Evolutionary conservation across 23 red algal genomes (phyloP).

Genomic region (Chondrus crispus): DNA sequence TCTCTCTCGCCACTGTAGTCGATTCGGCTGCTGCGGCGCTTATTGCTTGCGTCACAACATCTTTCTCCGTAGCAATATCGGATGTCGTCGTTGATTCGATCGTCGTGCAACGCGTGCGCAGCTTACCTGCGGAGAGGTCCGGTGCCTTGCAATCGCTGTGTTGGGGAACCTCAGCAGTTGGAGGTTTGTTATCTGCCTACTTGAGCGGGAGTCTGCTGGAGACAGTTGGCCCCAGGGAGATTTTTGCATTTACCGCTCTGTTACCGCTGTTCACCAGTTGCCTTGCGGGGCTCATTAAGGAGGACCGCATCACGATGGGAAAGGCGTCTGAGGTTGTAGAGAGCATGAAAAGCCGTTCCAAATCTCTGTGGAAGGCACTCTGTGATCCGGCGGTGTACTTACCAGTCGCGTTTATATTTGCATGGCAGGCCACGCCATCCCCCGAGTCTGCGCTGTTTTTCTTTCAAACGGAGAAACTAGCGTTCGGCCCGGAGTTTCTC

Average conservation of each 20-base stretch:
- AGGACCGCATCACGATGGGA: background rate
- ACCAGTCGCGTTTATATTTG: constrained; percentile 77
- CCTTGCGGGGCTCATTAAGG: constrained; percentile 53
- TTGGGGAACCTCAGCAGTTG: constrained; percentile 86
- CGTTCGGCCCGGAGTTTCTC: constrained; percentile 91
- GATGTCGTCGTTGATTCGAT: constrained; percentile 95
- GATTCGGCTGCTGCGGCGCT: constrained; percentile 47
- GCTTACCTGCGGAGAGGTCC: constrained; percentile 33
- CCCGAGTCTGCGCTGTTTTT: constrained; percentile 88
- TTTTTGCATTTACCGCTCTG: constrained; percentile 72
- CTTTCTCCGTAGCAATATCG: constrained; percentile 77
- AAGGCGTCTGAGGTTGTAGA: constrained; percentile 4
- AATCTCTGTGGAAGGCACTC: constrained; percentile 62
- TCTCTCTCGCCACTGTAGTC: constrained; percentile 55
- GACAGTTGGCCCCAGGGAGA: constrained; percentile 48
- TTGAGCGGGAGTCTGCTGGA: constrained; percentile 91
- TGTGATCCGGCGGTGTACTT: constrained; percentile 56
- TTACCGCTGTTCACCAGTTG: constrained; percentile 56
- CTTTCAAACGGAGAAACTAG: constrained; percentile 78
- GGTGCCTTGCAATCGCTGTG: constrained; percentile 84
- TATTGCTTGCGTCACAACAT: constrained; percentile 7
- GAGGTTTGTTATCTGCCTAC: constrained; percentile 82
- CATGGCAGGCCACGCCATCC: constrained; percentile 91
- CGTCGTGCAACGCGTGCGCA: constrained; percentile 82
- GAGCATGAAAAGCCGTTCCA: background rate